phyloP scores from a whole-genome alignment of 257 asterid genomes.

The Capsicum baccatum region DNA sequence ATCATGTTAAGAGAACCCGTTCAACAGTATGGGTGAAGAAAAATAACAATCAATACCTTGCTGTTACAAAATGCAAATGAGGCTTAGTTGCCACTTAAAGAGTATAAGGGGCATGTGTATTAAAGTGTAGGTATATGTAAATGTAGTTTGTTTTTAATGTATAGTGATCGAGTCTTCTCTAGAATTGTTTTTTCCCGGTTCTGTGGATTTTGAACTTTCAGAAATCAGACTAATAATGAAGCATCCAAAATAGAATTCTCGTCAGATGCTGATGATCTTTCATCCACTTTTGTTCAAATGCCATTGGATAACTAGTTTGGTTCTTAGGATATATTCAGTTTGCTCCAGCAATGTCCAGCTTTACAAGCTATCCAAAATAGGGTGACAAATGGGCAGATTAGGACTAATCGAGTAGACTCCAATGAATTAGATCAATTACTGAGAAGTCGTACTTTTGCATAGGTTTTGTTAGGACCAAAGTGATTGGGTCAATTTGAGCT shows the following conservation, averaged over 20 bases:
- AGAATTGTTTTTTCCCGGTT: background rate
- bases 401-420: background rate
- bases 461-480: background rate
- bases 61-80: conserved; percentile 49
- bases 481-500: background rate
- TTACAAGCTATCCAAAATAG: background rate
- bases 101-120: background rate
- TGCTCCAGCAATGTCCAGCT: background rate
- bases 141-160: background rate
- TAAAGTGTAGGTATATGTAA: conserved; percentile 6
- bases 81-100: background rate
- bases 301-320: background rate
- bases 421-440: background rate
- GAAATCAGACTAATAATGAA: background rate
- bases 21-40: conserved; percentile 77
- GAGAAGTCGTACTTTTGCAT: background rate
- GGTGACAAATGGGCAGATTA: background rate
- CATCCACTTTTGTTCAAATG: background rate
- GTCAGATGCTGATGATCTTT: background rate
- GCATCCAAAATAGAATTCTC: background rate
- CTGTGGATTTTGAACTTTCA: conserved; percentile 12
- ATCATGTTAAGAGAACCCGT: conserved; percentile 74
- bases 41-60: conserved; percentile 45
- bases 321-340: background rate
- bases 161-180: background rate